A percentile compares a stretch with the other conserved stretches of the same genome.
These are phyloP conservation scores for Phoma sp. DNA, from an alignment of 2,329 filamentous ascomycete species.

Conservation along the genomic window DNA sequence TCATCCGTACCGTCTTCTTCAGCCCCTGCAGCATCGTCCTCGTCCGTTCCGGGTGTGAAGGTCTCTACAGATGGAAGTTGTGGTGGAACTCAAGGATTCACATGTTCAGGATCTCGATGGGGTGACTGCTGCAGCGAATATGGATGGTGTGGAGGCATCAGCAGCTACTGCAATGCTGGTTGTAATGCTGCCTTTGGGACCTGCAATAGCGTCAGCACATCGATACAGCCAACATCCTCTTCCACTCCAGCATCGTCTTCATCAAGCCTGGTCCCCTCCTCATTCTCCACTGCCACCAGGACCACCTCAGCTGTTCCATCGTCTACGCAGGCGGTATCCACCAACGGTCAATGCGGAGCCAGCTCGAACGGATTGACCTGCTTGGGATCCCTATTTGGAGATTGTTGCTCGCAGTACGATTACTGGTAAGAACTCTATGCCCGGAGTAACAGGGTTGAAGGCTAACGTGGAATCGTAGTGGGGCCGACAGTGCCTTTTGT, in stretches of 20 bases:
- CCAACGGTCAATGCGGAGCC: conserved; percentile 7
- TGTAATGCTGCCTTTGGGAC: conserved; percentile 21
- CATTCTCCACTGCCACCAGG: conserved; percentile 10
- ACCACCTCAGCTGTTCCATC: conserved; percentile 4
- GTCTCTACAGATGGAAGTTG: conserved; percentile 21
- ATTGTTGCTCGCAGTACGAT: conserved; percentile 16
- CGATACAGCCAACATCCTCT: background rate
- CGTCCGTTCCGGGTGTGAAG: conserved; percentile 4
- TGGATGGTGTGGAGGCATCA: conserved; percentile 21
- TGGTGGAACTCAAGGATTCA: conserved; percentile 14
- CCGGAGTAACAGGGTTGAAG: background rate
- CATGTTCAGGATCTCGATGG: conserved; percentile 20
- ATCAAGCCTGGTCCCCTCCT: conserved; percentile 5
- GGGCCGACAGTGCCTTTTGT: conserved; percentile 26
- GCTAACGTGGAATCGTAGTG: conserved; percentile 3
- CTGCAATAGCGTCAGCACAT: conserved; percentile 18
- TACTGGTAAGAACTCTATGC: conserved; percentile 10
- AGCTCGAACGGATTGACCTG: conserved; percentile 7
- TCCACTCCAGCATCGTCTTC: background rate
- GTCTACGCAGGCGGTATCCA: conserved; percentile 5
- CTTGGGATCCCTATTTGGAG: conserved; percentile 10
- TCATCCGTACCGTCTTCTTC: background rate
- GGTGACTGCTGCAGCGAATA: conserved; percentile 24
- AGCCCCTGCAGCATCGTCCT: conserved; percentile 1
- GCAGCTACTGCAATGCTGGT: conserved; percentile 18